These are phyloP conservation scores for Fusarium sp. DNA, from an alignment of 2,329 filamentous ascomycete genomes.

Conservation along the genomic window DNA sequence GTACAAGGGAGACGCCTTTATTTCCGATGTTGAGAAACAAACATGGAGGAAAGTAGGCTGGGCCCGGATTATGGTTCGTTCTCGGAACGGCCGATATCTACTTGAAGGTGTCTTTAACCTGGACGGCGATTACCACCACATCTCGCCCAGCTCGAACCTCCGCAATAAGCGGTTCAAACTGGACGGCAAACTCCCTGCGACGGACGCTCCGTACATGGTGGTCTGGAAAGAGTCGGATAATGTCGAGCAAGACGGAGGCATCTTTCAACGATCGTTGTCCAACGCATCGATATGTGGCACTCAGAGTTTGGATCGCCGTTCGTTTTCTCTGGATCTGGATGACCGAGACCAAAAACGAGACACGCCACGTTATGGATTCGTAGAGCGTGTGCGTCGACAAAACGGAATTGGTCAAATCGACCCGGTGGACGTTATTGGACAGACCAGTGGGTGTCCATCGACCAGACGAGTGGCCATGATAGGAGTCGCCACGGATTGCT, in stretches of 20 bases:
- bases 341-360: not conserved
- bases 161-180: not conserved
- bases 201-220: conserved; percentile 9
- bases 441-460: conserved; percentile 79
- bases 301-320: not conserved
- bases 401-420: conserved; percentile 7
- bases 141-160: conserved; percentile 29
- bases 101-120: conserved; percentile 38
- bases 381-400: not conserved
- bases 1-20: conserved; percentile 23
- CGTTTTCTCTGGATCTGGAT: not conserved
- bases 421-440: conserved; percentile 67
- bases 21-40: not conserved
- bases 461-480: conserved; percentile 86
- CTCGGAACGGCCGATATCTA: not conserved
- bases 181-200: not conserved
- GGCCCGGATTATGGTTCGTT: conserved; percentile 30
- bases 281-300: conserved; percentile 11
- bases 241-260: not conserved
- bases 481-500: conserved; percentile 92
- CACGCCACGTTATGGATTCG: not conserved
- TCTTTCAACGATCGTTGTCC: not conserved
- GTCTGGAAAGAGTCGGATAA: conserved; percentile 28
- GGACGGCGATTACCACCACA: conserved; percentile 21
- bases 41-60: conserved; percentile 18